These are phyloP conservation scores for Lactarius quietus DNA, from an alignment of 768 basidiomycete genomes.

Conservation along the genomic window DNA sequence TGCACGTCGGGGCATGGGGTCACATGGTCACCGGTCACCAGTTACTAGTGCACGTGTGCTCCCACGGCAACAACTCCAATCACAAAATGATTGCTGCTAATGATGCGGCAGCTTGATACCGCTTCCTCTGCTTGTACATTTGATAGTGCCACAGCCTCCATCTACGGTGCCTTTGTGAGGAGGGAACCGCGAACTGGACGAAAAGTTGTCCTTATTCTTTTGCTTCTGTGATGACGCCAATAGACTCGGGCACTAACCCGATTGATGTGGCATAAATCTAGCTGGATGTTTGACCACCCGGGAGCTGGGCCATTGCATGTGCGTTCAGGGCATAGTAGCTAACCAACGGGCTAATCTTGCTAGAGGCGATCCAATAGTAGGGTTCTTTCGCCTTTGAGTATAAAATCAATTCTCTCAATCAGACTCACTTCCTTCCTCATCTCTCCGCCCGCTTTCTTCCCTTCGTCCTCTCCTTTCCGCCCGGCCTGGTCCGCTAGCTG, in stretches of 20 bases:
- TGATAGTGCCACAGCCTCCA: neutral
- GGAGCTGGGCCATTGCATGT: neutral
- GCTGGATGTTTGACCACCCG: too few relatives aligned
- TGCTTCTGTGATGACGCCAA: neutral
- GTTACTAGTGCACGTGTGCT: too few relatives aligned
- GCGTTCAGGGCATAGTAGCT: neutral
- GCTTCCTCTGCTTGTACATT: neutral
- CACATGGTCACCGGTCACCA: neutral
- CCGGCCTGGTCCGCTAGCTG: conserved; percentile 3
- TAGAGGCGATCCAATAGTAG: neutral
- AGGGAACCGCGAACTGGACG: neutral
- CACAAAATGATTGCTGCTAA: neutral
- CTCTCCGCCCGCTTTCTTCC: neutral
- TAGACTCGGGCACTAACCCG: neutral
- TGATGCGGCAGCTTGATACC: neutral
- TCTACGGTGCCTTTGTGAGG: neutral
- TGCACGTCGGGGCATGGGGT: too few relatives aligned
- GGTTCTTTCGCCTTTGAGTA: neutral
- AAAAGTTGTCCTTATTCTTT: neutral
- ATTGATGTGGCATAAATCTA: neutral
- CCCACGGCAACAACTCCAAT: too few relatives aligned
- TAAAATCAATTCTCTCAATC: neutral
- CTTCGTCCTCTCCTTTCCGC: neutral
- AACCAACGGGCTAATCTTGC: neutral
- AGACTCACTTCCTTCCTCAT: neutral